phyloP scores from a whole-genome alignment of 2,329 filamentous ascomycete species.

The Arthroderma sp. region DNA sequence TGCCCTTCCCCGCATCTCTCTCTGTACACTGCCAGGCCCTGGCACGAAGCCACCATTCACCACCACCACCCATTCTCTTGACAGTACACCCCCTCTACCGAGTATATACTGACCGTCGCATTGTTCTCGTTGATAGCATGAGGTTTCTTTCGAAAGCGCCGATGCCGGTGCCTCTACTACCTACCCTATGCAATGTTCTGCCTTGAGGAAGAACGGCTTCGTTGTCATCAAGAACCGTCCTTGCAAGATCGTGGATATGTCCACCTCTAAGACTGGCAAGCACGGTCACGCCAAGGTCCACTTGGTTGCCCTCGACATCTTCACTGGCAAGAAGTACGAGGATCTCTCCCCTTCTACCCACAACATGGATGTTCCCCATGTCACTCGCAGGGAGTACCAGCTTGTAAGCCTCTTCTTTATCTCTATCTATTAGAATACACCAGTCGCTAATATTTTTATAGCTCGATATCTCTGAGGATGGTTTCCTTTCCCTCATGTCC shows the following conservation, averaged over 20 bases:
- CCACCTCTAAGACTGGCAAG: constrained; percentile 99
- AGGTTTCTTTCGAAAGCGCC: constrained; percentile 76
- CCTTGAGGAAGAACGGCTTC: constrained; percentile 97
- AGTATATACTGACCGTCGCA: constrained; percentile 14
- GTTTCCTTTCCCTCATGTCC: constrained; percentile 86
- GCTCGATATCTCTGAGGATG: constrained; percentile 89
- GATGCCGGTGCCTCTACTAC: constrained; percentile 93
- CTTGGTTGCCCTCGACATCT: constrained; percentile 95
- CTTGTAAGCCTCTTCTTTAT: constrained; percentile 52
- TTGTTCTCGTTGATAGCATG: constrained; percentile 39
- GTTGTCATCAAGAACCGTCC: constrained; percentile 97
- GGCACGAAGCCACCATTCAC: too few relatives aligned
- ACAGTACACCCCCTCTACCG: constrained; percentile 14
- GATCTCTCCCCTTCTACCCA: constrained; percentile 96
- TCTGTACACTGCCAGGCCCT: too few relatives aligned
- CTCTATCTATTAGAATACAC: neutral
- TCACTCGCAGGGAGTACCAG: constrained; percentile 80
- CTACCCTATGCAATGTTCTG: constrained; percentile 98
- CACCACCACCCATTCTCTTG: too few relatives aligned
- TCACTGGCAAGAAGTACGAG: constrained; percentile 99
- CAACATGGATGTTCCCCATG: constrained; percentile 80
- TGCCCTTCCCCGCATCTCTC: constrained; percentile 16
- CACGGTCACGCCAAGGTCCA: constrained; percentile 99
- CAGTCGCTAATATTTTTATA: constrained; percentile 24
- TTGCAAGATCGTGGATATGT: constrained; percentile 99